These are phyloP conservation scores for Scedosporium minutisporum DNA, from an alignment of 2,329 filamentous ascomycete genomes.

Conservation along the genomic window DNA sequence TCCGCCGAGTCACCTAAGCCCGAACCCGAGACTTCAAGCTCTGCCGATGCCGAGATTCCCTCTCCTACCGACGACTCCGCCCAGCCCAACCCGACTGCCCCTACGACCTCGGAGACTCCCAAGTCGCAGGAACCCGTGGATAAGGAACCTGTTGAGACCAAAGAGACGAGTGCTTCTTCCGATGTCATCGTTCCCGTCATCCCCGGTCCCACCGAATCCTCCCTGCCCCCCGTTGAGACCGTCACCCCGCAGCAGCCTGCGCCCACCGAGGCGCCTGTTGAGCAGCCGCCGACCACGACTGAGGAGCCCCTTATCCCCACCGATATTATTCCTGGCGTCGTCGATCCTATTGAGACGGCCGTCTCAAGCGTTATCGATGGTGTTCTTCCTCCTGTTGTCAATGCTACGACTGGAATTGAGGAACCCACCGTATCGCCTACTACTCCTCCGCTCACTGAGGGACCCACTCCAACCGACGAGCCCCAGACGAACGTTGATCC, in stretches of 20 bases:
- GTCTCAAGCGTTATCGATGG: background rate
- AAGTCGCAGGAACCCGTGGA: background rate
- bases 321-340: background rate
- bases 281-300: background rate
- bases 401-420: constrained; percentile 8
- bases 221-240: background rate
- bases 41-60: constrained; percentile 4
- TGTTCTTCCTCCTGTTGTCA: constrained; percentile 5
- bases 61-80: background rate
- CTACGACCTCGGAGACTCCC: constrained; percentile 10
- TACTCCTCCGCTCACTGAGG: constrained; percentile 7
- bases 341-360: constrained; percentile 3
- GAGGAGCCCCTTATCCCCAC: background rate
- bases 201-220: background rate
- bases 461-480: background rate
- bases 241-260: background rate
- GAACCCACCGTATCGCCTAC: constrained; percentile 11
- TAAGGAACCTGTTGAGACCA: background rate
- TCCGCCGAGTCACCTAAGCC: background rate
- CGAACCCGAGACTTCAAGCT: background rate
- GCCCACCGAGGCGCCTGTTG: background rate
- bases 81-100: constrained; percentile 4
- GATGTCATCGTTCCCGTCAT: constrained; percentile 2
- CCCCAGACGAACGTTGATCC: constrained; percentile 7
- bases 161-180: background rate